phyloP scores from a whole-genome alignment of 441 rosid genomes.

The Populus hybrid region DNA sequence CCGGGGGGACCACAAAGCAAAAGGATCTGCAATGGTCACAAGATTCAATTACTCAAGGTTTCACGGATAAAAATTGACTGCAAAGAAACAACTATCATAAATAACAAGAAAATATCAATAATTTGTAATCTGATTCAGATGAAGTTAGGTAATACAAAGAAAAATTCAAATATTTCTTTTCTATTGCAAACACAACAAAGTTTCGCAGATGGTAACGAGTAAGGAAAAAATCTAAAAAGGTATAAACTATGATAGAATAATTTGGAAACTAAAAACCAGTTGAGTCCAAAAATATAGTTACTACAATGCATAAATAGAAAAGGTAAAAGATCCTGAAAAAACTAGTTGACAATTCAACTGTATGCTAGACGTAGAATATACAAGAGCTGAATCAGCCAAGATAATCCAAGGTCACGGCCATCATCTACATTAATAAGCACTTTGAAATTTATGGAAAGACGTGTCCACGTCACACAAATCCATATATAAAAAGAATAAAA shows the following conservation, averaged over 20 bases:
- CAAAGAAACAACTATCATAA: background rate
- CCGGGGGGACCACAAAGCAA: constrained; percentile 99
- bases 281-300: background rate
- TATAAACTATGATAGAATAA: background rate
- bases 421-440: no score
- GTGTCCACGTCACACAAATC: no score
- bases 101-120: constrained; percentile 13
- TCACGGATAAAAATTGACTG: constrained; percentile 5
- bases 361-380: no score
- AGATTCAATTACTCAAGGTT: constrained; percentile 18
- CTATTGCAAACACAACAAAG: background rate
- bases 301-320: background rate
- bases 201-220: background rate
- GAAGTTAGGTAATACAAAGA: background rate
- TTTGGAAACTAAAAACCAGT: background rate
- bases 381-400: no score
- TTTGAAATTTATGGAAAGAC: no score
- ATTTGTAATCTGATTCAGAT: background rate
- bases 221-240: background rate
- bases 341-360: no score
- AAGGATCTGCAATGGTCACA: constrained; percentile 66
- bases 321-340: background rate
- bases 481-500: no score
- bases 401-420: no score
- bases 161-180: background rate